Base-by-base conservation (phyloP, 345 rosid genomes). In the Gossypium australe region DNA sequence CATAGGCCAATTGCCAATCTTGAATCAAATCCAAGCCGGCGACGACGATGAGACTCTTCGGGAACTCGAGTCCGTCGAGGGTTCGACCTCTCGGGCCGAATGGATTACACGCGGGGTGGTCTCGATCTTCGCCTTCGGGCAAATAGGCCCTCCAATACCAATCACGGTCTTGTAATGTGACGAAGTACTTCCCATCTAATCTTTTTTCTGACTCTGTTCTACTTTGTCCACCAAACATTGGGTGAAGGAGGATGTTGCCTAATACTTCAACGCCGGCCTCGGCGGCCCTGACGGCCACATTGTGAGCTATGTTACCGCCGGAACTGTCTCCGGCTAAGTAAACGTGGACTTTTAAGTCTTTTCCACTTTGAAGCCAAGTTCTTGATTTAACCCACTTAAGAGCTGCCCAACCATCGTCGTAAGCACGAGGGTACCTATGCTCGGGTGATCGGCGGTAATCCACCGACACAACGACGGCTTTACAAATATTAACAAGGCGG, bases 61-160 rank as follows among this genome's bases (percentile, higher is more conserved):
- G 92, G 57, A 94, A 92, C 59, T 78, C 71, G 6, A 89, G 72
- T 12, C 86, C 88, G 63, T 82, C 22, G 0, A 92, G 78, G 67
- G 70, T 78, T 63, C 81, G 78, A 2, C 94, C 92, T n/a, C 91
- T 75, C 0, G 94, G 97, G 3, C 98, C 98, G 45, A 94, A 94
- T 3, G 97, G 90, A 71, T 94, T 94, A 76, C 95, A 90, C 3
- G 98, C 97, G 2, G 95, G 97, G 73, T 94, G 98, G 75, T 92
- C 91, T 71, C 98, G 86, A 27, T 88, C 92, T 76, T 92, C 97
- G 44, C 97, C 97, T 73, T 85, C 87, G 0, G 98, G 97, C 2
- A 94, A 76, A 73, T 65, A 94, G 25, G 98, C 98, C 65, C 97
- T 81, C 98, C 97, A 94, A 60, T 94, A 94, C 98, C 98, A 94